These are phyloP conservation scores for Eruca vesicaria DNA, from an alignment of 441 rosid species.

Conservation along the genomic window DNA sequence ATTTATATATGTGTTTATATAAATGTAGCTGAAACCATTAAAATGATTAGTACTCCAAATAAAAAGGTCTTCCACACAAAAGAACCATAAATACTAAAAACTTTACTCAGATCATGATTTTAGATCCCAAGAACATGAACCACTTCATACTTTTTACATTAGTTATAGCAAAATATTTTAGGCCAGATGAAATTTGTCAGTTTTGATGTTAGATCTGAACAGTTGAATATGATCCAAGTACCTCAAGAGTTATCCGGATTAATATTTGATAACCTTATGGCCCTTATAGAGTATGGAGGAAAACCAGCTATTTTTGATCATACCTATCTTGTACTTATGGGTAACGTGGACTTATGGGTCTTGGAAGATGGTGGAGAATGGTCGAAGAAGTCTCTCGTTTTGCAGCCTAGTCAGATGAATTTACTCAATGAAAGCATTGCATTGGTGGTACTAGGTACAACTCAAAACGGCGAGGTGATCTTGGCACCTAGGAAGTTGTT, in stretches of 20 bases:
- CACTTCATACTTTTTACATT: background rate
- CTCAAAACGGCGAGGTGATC: background rate
- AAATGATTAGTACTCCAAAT: background rate
- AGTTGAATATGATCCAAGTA: background rate
- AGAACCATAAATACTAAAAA: background rate
- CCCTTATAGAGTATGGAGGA: background rate
- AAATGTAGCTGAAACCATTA: background rate
- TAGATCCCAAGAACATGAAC: background rate
- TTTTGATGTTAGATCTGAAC: background rate
- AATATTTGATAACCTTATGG: background rate
- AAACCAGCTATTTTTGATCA: background rate
- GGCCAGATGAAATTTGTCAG: background rate
- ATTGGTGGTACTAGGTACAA: background rate
- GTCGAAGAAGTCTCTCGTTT: background rate
- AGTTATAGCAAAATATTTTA: background rate
- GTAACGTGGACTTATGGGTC: background rate
- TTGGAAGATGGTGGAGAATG: background rate
- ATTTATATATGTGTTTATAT: background rate
- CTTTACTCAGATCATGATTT: background rate
- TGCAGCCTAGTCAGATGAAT: background rate
- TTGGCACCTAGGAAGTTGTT: background rate
- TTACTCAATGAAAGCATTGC: background rate
- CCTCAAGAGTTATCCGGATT: background rate
- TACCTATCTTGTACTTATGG: background rate
- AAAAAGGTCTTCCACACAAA: background rate